Evolutionary conservation across 2,329 filamentous ascomycete species (phyloP).

Genomic region (Penicillium sp.): DNA sequence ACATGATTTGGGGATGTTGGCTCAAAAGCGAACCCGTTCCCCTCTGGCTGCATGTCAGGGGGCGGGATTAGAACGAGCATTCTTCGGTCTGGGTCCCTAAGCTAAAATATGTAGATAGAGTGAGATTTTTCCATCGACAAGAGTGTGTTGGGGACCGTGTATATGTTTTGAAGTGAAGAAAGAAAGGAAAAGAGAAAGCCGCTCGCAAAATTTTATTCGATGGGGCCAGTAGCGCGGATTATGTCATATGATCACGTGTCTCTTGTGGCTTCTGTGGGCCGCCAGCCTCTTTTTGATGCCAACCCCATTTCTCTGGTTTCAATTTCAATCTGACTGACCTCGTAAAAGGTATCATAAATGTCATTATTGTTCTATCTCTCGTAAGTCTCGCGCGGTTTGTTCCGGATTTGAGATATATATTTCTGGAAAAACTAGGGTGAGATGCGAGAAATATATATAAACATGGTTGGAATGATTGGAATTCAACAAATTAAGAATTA

Average conservation of each 20-base stretch:
- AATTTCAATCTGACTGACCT: background rate
- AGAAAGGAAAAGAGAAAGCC: constrained; percentile 23
- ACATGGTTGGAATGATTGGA: background rate
- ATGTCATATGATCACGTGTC: constrained; percentile 4
- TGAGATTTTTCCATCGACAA: constrained; percentile 39
- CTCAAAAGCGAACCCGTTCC: constrained; percentile 49
- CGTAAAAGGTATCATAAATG: no score
- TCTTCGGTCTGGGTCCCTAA: constrained; percentile 44
- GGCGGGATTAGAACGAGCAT: constrained; percentile 48
- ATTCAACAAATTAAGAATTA: background rate
- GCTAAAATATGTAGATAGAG: constrained; percentile 46
- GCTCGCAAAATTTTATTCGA: constrained; percentile 8
- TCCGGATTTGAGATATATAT: background rate
- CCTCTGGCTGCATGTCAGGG: constrained; percentile 32
- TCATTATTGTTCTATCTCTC: no score
- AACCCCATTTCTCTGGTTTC: background rate
- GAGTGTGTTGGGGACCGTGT: constrained; percentile 49
- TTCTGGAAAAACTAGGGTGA: background rate
- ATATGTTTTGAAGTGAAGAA: constrained; percentile 29
- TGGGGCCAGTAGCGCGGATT: constrained; percentile 3
- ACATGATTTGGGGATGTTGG: constrained; percentile 33
- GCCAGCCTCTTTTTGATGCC: background rate
- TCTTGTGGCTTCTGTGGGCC: background rate
- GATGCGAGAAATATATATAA: background rate
- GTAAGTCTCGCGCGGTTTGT: background rate